Evolutionary conservation across 768 basidiomycete genomes (phyloP), one percentile per base, ranked within the genome.

Genomic region (Serendipita sp.): DNA sequence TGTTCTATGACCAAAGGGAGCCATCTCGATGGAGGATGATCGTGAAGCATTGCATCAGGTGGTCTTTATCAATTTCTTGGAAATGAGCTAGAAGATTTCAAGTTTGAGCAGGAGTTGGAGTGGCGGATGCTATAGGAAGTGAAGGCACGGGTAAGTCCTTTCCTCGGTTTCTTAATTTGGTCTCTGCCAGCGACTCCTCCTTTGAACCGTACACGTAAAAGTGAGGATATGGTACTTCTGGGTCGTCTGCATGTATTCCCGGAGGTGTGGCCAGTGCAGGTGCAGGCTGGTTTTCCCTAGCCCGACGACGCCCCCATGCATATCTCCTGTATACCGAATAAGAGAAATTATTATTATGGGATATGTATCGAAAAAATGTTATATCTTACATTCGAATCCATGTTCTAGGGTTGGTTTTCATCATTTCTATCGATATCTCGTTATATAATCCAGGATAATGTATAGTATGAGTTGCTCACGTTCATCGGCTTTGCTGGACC

Each of bases 311-410:
- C 16, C 56, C 56, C 56, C 56, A 60, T 16, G 56, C 56, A 32
- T 32, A 36, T 18, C 15, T 3, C 28, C 56, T 60, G 34, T 32
- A 32, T 23, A 23, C 23, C 23, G 23, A 23, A 23, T 23, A 23
- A 23, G 23, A 23, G 23, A 23, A 23, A 23, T 23, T 23, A 23
- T 23, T 23, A 23, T 23, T 23, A 23, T 23, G 23, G 23, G 23
- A 23, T 23, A 23, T 23, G 23, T 23, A 23, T 23, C 23, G 23
- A 23, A n/a, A n/a, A n/a, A 8, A n/a, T 18, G n/a, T 16, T n/a
- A 32, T 51, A 41, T 51, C 56, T 23, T 60, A 60, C 56, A 60
- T 60, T 36, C 56, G n/a, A n/a, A 60, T 4, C 56, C 56, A 60
- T 35, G n/a, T 60, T n/a, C n/a, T 30, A 10, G 23, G 23, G 4